phyloP scores from a whole-genome alignment of 441 rosid species.

The Viola pubescens region DNA sequence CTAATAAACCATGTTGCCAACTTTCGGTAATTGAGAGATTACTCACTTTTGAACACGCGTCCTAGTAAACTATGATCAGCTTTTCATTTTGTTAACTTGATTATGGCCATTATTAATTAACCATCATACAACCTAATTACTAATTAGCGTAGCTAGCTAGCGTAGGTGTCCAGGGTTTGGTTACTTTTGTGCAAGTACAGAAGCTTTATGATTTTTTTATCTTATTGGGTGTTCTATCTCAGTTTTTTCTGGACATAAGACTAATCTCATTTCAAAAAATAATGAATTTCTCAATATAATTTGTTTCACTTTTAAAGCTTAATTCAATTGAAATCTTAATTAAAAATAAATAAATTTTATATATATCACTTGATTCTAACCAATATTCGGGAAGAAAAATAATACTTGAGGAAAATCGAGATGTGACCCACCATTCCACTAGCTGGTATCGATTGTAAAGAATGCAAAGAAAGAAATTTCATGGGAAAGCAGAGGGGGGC shows the following conservation, averaged over 20 bases:
- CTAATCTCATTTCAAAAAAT: too few relatives aligned
- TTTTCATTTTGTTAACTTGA: neutral
- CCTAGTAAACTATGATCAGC: conserved; percentile 8
- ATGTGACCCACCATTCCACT: conserved; percentile 46
- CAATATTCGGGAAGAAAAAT: conserved; percentile 11
- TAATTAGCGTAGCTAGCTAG: too few relatives aligned
- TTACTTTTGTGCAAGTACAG: too few relatives aligned
- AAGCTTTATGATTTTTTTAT: too few relatives aligned
- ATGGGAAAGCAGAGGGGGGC: conserved; percentile 41
- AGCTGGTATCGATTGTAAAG: conserved; percentile 15
- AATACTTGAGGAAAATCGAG: conserved; percentile 23
- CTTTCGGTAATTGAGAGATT: conserved; percentile 18
- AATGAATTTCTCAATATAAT: too few relatives aligned
- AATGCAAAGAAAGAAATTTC: conserved; percentile 19
- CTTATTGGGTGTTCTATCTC: too few relatives aligned
- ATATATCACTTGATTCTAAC: neutral
- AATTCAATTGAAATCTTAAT: too few relatives aligned
- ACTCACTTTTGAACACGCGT: conserved; percentile 17
- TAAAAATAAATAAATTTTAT: too few relatives aligned
- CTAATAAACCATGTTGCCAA: conserved; percentile 2
- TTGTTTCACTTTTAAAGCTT: too few relatives aligned
- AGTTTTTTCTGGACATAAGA: too few relatives aligned
- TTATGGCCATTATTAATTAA: neutral
- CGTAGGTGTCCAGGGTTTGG: too few relatives aligned
- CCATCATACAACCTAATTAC: neutral